Conservation (phyloP, 257 asterid species). For the Nicotiana sylvestris region DNA sequence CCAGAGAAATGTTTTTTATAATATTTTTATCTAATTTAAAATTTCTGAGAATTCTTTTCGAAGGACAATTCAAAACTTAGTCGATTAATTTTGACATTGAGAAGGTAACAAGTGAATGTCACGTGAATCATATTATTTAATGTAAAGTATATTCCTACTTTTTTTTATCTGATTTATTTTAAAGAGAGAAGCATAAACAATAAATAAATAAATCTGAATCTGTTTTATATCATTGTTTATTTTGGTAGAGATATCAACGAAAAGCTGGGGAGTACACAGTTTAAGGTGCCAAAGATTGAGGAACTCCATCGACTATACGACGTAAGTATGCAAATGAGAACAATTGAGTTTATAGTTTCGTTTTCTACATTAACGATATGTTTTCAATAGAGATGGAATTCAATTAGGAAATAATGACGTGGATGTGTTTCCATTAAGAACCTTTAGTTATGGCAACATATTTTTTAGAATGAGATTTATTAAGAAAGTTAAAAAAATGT, state of each 20-base stretch:
- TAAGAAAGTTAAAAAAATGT: neutral
- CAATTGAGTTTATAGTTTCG: neutral
- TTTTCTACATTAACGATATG: neutral
- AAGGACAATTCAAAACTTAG: neutral
- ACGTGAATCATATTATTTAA: neutral
- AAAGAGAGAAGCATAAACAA: neutral
- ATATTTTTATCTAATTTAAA: neutral
- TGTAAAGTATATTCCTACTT: too few species aligned
- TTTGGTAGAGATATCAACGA: conserved; percentile 55
- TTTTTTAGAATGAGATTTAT: neutral
- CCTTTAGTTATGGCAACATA: neutral
- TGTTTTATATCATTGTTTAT: neutral
- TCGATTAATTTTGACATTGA: neutral
- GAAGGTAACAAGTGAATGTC: neutral
- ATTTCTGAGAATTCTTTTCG: neutral
- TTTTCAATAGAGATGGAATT: too few species aligned
- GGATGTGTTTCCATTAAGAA: neutral
- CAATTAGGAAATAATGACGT: neutral
- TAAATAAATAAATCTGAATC: neutral
- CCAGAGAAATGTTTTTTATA: neutral
- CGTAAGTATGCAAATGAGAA: conserved; percentile 25
- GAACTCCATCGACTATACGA: conserved; percentile 39
- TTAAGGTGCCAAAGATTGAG: conserved; percentile 44
- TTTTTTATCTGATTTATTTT: neutral
- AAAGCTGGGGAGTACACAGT: conserved; percentile 54